Evolutionary conservation across 1,284 basidiomycete species (phyloP).

Genomic region (Termitomyces sp.): DNA sequence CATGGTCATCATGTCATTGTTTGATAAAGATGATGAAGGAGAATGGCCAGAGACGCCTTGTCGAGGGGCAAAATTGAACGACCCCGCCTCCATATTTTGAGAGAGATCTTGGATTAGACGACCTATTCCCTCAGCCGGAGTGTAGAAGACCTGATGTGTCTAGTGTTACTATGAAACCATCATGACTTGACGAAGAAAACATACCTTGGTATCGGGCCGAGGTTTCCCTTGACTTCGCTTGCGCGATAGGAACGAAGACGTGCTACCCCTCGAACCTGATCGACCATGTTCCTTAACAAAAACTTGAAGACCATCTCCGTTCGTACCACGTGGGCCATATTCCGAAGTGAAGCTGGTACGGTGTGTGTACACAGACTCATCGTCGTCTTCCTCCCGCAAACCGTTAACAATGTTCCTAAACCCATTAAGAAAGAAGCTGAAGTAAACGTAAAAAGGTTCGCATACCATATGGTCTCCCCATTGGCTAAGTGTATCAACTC

Average conservation of each 20-base stretch:
- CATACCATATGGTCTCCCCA: constrained; percentile 78
- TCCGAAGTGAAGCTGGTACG: constrained; percentile 72
- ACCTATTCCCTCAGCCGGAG: constrained; percentile 70
- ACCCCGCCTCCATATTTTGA: constrained; percentile 71
- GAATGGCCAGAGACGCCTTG: constrained; percentile 41
- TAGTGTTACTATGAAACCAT: constrained; percentile 13
- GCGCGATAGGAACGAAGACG: constrained; percentile 54
- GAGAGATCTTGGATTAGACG: constrained; percentile 76
- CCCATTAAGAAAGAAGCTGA: constrained; percentile 14
- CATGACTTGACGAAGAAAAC: constrained; percentile 17
- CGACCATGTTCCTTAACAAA: constrained; percentile 71
- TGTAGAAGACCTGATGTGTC: constrained; percentile 66
- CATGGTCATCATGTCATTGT: constrained; percentile 55
- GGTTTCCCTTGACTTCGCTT: constrained; percentile 51
- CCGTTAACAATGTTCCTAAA: constrained; percentile 77
- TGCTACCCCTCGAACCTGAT: constrained; percentile 62
- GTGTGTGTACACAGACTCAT: constrained; percentile 59
- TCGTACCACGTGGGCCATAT: constrained; percentile 53
- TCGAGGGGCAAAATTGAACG: constrained; percentile 60
- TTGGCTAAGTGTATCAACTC: constrained; percentile 78
- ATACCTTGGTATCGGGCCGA: constrained; percentile 77
- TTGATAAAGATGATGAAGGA: constrained; percentile 56
- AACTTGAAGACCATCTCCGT: constrained; percentile 56
- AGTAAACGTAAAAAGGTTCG: constrained; percentile 24
- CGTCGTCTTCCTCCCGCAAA: constrained; percentile 71